These are phyloP conservation scores for Tylopilus orsonianus DNA, from an alignment of 1,284 basidiomycete species.

Conservation along the genomic window DNA sequence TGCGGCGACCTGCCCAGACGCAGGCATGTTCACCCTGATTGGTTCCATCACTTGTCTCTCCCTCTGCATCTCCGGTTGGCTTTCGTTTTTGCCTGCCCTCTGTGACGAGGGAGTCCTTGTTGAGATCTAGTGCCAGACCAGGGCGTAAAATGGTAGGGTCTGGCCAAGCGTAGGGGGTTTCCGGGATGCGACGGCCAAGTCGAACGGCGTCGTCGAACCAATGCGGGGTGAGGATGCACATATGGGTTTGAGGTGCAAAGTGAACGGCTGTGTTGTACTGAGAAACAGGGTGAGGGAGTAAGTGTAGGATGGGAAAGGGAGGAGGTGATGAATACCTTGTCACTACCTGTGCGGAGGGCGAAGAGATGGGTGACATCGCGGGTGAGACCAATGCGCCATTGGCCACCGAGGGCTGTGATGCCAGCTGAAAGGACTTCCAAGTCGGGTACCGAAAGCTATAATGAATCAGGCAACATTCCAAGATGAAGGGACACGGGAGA, in stretches of 20 bases:
- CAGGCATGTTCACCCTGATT: slow-evolving; percentile 26
- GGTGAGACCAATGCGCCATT: slow-evolving; percentile 73
- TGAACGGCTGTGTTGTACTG: slow-evolving; percentile 62
- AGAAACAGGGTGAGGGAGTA: background rate
- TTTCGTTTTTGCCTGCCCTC: slow-evolving; percentile 22
- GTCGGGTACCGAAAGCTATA: slow-evolving; percentile 59
- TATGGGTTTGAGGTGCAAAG: slow-evolving; percentile 49
- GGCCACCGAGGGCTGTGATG: slow-evolving; percentile 78
- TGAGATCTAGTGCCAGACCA: slow-evolving; percentile 16
- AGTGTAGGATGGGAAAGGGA: background rate
- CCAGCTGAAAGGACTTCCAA: slow-evolving; percentile 72
- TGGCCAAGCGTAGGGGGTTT: slow-evolving; percentile 73
- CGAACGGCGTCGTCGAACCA: slow-evolving; percentile 83
- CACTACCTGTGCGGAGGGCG: slow-evolving; percentile 47
- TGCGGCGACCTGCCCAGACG: slow-evolving; percentile 49
- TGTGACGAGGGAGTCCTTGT: slow-evolving; percentile 17
- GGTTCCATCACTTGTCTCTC: background rate
- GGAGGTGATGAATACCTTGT: slow-evolving; percentile 38
- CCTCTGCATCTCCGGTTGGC: slow-evolving; percentile 2
- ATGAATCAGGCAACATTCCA: background rate
- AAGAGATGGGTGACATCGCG: slow-evolving; percentile 87
- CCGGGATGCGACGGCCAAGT: slow-evolving; percentile 57
- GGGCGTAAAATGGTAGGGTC: slow-evolving; percentile 51
- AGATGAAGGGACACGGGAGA: background rate
- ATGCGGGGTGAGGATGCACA: slow-evolving; percentile 71